Evolutionary conservation across 108 stramenopile genomes (phyloP).

Genomic region (Nitzschia sp.): DNA sequence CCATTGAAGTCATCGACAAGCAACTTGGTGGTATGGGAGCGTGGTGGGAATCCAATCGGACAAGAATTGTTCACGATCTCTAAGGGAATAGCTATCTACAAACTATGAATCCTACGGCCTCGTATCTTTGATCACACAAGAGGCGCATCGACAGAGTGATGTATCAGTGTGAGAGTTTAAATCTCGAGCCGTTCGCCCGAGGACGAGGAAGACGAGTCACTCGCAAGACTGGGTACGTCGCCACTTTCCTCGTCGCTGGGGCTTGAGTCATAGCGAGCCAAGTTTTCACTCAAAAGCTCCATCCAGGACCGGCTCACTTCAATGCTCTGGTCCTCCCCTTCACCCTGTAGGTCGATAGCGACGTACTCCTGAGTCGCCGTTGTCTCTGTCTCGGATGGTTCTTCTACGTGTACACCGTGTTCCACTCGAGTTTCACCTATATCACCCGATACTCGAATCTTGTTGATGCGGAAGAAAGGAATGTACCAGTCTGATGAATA

Average conservation of each 20-base stretch:
- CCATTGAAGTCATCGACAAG: constrained; percentile 43
- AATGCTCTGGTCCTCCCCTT: not conserved
- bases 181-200: not conserved
- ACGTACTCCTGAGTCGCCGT: not conserved
- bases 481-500: constrained; percentile 10
- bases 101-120: no score
- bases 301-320: not conserved
- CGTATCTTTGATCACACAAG: no score
- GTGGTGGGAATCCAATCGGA: constrained; percentile 70
- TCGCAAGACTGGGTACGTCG: not conserved
- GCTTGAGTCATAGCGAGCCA: not conserved
- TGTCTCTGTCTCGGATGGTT: not conserved
- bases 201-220: not conserved
- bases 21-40: constrained; percentile 56
- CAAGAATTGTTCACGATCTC: constrained; percentile 39
- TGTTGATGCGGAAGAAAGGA: constrained; percentile 6
- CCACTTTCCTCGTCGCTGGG: not conserved
- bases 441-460: constrained; percentile 10
- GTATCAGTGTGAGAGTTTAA: no score
- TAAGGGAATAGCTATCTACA: not conserved
- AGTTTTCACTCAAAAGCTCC: not conserved
- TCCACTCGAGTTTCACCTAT: no score
- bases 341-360: not conserved
- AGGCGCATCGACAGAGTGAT: no score
- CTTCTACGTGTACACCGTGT: no score